phyloP scores from a whole-genome alignment of 179 eudicot species.

The Heliamphora pulchella region DNA sequence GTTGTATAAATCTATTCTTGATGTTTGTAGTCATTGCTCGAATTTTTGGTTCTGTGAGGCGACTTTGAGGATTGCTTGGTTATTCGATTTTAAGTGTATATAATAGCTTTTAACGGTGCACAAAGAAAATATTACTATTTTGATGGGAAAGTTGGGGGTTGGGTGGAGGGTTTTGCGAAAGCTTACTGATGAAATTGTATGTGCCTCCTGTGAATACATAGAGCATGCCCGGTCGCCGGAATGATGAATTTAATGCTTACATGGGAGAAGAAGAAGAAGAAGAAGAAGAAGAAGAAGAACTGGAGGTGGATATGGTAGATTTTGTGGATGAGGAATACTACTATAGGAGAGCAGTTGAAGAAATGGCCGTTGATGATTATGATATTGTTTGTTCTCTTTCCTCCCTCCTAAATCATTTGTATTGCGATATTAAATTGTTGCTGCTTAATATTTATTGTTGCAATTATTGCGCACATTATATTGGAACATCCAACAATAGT shows the following conservation, averaged over 20 bases:
- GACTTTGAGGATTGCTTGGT: not conserved
- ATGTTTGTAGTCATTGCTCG: not conserved
- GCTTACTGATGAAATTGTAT: not conserved
- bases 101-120: not conserved
- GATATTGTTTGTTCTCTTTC: slow-evolving; percentile 46
- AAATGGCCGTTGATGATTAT: slow-evolving; percentile 50
- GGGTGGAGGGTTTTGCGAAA: not conserved
- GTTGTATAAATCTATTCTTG: not conserved
- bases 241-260: slow-evolving; percentile 36
- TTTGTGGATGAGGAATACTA: slow-evolving; percentile 39
- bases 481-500: not conserved
- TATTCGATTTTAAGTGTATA: not conserved
- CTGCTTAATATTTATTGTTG: not conserved
- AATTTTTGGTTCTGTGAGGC: not conserved
- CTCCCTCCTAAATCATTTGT: not conserved
- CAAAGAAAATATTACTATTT: too few relatives aligned
- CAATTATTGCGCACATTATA: not conserved
- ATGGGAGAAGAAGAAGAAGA: slow-evolving; percentile 35
- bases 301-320: slow-evolving; percentile 47
- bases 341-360: slow-evolving; percentile 34
- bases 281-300: not conserved
- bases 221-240: slow-evolving; percentile 33
- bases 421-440: not conserved
- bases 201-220: not conserved
- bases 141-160: too few relatives aligned